Percentiles rank a stretch among this genome's conserved stretches.
These are phyloP conservation scores for Selaginella moellendorffii DNA, from an alignment of 75 land plant species.

Conservation along the genomic window DNA sequence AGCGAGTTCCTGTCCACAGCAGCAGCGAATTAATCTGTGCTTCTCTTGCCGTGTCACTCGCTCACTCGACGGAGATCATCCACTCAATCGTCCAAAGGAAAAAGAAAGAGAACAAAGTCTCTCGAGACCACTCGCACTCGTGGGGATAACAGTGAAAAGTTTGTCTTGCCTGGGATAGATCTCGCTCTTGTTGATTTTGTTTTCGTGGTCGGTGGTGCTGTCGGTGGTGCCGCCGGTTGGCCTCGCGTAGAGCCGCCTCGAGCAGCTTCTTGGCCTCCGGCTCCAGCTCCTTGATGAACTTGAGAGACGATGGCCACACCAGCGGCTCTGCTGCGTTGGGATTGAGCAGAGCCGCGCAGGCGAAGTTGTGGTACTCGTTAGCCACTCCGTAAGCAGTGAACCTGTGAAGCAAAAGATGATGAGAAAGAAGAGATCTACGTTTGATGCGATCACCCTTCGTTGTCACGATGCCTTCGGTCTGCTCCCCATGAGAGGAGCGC, in stretches of 20 bases:
- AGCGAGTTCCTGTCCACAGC: too few relatives aligned
- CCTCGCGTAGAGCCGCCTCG: conserved; percentile 67
- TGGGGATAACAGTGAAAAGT: not conserved
- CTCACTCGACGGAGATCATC: too few relatives aligned
- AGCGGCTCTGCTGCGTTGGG: conserved; percentile 80
- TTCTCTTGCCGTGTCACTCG: too few relatives aligned
- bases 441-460: conserved; percentile 29
- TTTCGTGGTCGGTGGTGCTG: not conserved
- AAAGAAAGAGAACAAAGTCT: too few relatives aligned
- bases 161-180: too few relatives aligned
- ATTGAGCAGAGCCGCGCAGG: conserved; percentile 78
- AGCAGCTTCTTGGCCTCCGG: conserved; percentile 54
- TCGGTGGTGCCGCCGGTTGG: conserved; percentile 29
- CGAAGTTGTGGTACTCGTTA: conserved; percentile 41
- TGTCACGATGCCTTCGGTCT: conserved; percentile 45
- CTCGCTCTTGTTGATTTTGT: not conserved
- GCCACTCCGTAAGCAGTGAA: conserved; percentile 65
- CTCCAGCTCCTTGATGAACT: conserved; percentile 74
- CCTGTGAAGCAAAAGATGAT: conserved; percentile 31
- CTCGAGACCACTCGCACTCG: not conserved
- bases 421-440: not conserved
- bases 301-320: conserved; percentile 89
- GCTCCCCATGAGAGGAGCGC: conserved; percentile 82
- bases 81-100: too few relatives aligned
- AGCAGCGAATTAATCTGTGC: too few relatives aligned